Evolutionary conservation across 1,139 yeast genomes (phyloP).

Genomic region (Saccharomycopsis hybrid): DNA sequence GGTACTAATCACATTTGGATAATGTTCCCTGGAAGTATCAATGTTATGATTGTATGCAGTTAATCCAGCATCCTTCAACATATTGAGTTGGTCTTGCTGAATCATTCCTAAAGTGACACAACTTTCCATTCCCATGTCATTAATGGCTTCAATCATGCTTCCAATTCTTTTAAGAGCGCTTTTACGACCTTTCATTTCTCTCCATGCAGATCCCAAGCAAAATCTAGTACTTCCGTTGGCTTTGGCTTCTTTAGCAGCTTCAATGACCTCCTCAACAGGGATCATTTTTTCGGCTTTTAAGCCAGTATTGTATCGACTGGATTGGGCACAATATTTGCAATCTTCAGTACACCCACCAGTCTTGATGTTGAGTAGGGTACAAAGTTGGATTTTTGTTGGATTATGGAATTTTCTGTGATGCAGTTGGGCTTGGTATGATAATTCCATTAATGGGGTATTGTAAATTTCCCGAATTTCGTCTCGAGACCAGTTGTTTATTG

Average conservation of each 20-base stretch:
- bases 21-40: slow-evolving; percentile 74
- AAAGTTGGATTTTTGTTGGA: slow-evolving; percentile 65
- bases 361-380: slow-evolving; percentile 69
- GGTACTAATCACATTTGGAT: slow-evolving; percentile 65
- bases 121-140: slow-evolving; percentile 65
- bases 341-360: slow-evolving; percentile 82
- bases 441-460: slow-evolving; percentile 58
- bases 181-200: slow-evolving; percentile 77
- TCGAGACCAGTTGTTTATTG: slow-evolving; percentile 48
- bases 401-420: slow-evolving; percentile 65
- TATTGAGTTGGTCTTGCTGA: slow-evolving; percentile 51
- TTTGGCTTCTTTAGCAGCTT: slow-evolving; percentile 60
- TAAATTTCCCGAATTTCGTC: slow-evolving; percentile 54
- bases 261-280: slow-evolving; percentile 52
- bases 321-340: slow-evolving; percentile 77
- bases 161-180: slow-evolving; percentile 56
- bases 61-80: slow-evolving; percentile 59
- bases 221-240: slow-evolving; percentile 69
- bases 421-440: slow-evolving; percentile 53
- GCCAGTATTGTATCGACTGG: slow-evolving; percentile 63
- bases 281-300: slow-evolving; percentile 61
- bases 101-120: slow-evolving; percentile 82
- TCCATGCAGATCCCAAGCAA: slow-evolving; percentile 87
- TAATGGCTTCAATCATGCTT: slow-evolving; percentile 59
- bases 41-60: slow-evolving; percentile 81